Evolutionary conservation across 176 grass and related monocot species (phyloP), one percentile per base, ranked within the genome.

Genomic region (Ananas comosus): DNA sequence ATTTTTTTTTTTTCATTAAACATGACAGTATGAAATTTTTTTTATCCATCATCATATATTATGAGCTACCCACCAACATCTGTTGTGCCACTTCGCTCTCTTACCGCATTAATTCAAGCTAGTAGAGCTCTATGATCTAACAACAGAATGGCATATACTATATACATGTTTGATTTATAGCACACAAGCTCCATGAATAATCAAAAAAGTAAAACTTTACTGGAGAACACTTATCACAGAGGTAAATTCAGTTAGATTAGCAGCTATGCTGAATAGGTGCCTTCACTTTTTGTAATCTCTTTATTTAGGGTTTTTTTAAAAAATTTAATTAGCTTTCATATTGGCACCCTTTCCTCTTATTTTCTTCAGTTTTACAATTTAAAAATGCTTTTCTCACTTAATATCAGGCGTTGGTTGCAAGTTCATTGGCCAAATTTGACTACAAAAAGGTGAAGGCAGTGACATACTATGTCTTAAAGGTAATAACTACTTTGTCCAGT

Each of bases 331-430:
- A 21, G 4, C 19, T 59, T 66, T 51, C 27, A 79, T 21, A 16
- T 33, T 19, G 61, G 21, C 49, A 27, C 28, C 27, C 51, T 53
- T 65, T 12, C 49, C 27, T 71, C 51, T 68, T 12, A 59, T 56
- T 71, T 61, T 29, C 29, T 61, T 56, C 25, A 23, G 18, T 10
- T 51, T 42, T 57, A 68, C 65, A 53, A 49, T 17, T 42, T 42
- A 42, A 42, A 42, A 42, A 42, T 42, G 33, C 13, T 65, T 77
- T 74, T 57, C 3, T 49, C 80, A 51, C 64, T 64, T 69, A 65
- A 73, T 83, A 52, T 22, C 71, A 97, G 89, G 93, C 93, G 4
- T 57, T 97, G 68, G 85, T 97, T 49, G 89, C 93, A 56, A 92
- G 89, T 72, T 88, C 93, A 63, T 92, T 83, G 72, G 86, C 86